Evolutionary conservation across 177 flowering plant genomes (phyloP).

Genomic region (Telopea speciosissima): DNA sequence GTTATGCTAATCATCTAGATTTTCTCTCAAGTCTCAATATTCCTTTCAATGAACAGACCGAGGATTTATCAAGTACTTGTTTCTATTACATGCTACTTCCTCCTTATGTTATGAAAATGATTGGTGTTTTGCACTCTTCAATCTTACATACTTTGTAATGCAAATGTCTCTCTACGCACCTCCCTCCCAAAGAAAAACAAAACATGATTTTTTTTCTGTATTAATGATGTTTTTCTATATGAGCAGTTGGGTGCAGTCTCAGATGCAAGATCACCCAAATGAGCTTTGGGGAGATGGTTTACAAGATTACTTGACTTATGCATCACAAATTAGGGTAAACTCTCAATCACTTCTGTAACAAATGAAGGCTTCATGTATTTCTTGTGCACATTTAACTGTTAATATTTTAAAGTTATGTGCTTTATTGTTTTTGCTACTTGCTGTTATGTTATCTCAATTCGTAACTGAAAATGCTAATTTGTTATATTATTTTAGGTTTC

Average conservation of each 20-base stretch:
- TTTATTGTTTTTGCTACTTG: background rate
- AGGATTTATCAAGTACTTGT: background rate
- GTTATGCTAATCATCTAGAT: too few relatives aligned
- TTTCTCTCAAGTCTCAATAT: too few relatives aligned
- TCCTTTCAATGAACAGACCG: background rate
- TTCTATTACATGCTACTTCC: background rate
- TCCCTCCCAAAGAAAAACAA: too few relatives aligned
- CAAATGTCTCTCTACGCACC: background rate
- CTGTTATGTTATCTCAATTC: background rate
- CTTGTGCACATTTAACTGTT: background rate
- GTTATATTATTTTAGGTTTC: too few relatives aligned
- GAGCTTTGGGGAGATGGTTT: slow-evolving; percentile 99
- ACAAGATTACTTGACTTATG: slow-evolving; percentile 70
- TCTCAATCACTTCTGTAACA: slow-evolving; percentile 1
- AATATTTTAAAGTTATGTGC: background rate
- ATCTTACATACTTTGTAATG: background rate
- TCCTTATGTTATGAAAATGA: background rate
- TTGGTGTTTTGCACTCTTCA: background rate
- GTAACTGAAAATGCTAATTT: background rate
- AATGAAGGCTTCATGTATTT: background rate
- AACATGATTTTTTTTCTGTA: background rate
- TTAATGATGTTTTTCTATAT: slow-evolving; percentile 6
- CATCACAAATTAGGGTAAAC: slow-evolving; percentile 67
- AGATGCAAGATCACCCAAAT: slow-evolving; percentile 80
- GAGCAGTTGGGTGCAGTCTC: slow-evolving; percentile 88